These are phyloP conservation scores for Paxillus involutus DNA, from an alignment of 768 basidiomycete species.

Conservation along the genomic window DNA sequence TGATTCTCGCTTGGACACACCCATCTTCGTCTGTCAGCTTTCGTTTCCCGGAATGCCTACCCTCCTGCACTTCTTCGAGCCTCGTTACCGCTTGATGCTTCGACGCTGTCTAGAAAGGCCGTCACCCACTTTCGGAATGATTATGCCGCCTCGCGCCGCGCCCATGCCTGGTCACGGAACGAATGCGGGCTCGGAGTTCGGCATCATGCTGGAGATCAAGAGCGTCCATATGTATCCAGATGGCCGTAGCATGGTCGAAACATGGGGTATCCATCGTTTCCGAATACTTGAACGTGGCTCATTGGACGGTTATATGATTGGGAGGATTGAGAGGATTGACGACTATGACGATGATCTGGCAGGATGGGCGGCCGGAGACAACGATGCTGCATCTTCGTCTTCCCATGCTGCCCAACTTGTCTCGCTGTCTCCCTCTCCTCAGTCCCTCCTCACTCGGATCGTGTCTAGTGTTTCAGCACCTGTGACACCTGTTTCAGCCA, in stretches of 20 bases:
- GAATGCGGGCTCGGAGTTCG: slow-evolving; percentile 53
- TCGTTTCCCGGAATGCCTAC: slow-evolving; percentile 92
- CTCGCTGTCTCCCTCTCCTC: slow-evolving; percentile 10
- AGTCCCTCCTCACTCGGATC: slow-evolving; percentile 13
- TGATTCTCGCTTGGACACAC: slow-evolving; percentile 78
- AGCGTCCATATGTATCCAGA: slow-evolving; percentile 86
- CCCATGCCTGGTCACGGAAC: slow-evolving; percentile 21
- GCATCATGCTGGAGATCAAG: slow-evolving; percentile 91
- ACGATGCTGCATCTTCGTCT: slow-evolving; percentile 9
- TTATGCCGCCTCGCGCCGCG: slow-evolving; percentile 61
- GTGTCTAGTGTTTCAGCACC: slow-evolving; percentile 7
- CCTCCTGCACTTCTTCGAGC: slow-evolving; percentile 91
- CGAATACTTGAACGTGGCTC: slow-evolving; percentile 80
- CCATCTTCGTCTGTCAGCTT: slow-evolving; percentile 88
- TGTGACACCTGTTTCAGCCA: not conserved
- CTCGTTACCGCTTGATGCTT: slow-evolving; percentile 94
- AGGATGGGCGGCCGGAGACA: slow-evolving; percentile 23
- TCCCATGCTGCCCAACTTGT: slow-evolving; percentile 4
- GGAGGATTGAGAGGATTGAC: slow-evolving; percentile 63
- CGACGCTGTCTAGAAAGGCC: slow-evolving; percentile 85
- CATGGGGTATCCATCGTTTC: slow-evolving; percentile 72
- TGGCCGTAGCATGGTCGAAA: slow-evolving; percentile 85
- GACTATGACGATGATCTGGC: slow-evolving; percentile 36
- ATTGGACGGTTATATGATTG: slow-evolving; percentile 90
- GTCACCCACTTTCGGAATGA: slow-evolving; percentile 88